Conservation (phyloP, 495 filamentous ascomycete species). For the Aspergillus campestris region DNA sequence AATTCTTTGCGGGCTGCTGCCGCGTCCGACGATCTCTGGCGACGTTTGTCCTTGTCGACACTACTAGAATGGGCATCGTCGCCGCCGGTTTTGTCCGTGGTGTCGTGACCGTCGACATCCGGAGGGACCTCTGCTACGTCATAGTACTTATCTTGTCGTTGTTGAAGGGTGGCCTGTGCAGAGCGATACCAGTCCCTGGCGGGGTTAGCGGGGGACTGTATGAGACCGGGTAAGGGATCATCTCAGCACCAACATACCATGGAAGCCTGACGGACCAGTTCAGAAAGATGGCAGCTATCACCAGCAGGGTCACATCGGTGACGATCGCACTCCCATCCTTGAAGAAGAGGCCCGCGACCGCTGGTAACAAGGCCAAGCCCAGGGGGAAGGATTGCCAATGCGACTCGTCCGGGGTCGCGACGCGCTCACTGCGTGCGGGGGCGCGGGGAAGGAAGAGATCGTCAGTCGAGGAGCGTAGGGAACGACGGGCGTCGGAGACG, state of each 20-base stretch:
- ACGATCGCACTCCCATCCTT: constrained; percentile 71
- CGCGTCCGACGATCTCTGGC: constrained; percentile 1
- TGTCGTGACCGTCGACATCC: constrained; percentile 26
- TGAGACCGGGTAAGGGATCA: not conserved
- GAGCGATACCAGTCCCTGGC: constrained; percentile 82
- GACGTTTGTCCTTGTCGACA: constrained; percentile 9
- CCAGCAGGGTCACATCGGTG: constrained; percentile 76
- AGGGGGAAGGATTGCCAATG: constrained; percentile 73
- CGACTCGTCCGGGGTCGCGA: constrained; percentile 40
- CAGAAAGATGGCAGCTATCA: constrained; percentile 72
- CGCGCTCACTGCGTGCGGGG: constrained; percentile 12
- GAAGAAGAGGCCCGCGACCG: constrained; percentile 76
- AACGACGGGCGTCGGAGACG: constrained; percentile 55
- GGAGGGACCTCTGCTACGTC: constrained; percentile 33
- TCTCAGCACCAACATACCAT: constrained; percentile 46
- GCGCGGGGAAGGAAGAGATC: constrained; percentile 60
- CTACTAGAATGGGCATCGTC: constrained; percentile 27
- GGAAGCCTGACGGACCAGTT: constrained; percentile 90
- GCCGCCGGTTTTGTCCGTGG: constrained; percentile 29
- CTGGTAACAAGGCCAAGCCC: constrained; percentile 74
- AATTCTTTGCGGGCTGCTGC: constrained; percentile 52
- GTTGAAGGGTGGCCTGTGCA: constrained; percentile 49
- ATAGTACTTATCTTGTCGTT: constrained; percentile 33
- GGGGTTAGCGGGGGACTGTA: not conserved
- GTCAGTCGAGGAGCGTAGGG: constrained; percentile 62